Evolutionary conservation across 139 green algal genomes (phyloP), one percentile per base, ranked within the genome.

Genomic region (Klebsormidium nitens): DNA sequence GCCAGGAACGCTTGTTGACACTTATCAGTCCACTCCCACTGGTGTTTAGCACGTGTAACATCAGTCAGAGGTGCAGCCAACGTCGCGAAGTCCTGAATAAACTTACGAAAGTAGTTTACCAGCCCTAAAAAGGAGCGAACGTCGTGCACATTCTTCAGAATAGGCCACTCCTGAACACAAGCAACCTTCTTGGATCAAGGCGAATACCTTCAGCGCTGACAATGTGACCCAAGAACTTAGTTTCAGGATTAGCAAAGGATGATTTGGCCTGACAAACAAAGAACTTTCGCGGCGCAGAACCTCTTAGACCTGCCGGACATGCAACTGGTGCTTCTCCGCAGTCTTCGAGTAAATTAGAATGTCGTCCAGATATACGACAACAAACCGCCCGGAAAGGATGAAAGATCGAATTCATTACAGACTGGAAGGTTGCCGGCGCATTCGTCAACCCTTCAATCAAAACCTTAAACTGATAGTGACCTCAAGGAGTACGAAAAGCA

Each of bases 311-410:
- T 37, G 6, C 4, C 57, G 14, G 0, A 90, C 17, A 49, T 90
- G 83, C 2, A 73, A 0, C 2, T 66, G 1, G 46, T 89, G 83
- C 8, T 87, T 74, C n/a, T 82, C 76, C 3, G 29, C 2, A 1
- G 49, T 77, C 49, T 70, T 81, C 1, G n/a, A 74, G 39, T 76
- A 89, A 0, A 90, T 50, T 0, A 87, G 36, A 4, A 90, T 83
- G 58, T 92, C 87, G 75, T 89, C 84, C 1, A 90, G 38, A 59
- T 89, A 92, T 1, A 86, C 69, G 0, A 85, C 32, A 5, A 85
- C 63, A 56, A 80, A 88, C 74, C 3, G 58, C 55, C 0, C 84
- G 2, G n/a, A 71, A 60, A 0, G 38, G 2, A 2, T 1, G 0
- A 58, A 88, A 71, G 1, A 82, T 63, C 0, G 50, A 14, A 34